Base-by-base conservation (phyloP, 805 yeast genomes). In the Ogataea trehalophila region DNA sequence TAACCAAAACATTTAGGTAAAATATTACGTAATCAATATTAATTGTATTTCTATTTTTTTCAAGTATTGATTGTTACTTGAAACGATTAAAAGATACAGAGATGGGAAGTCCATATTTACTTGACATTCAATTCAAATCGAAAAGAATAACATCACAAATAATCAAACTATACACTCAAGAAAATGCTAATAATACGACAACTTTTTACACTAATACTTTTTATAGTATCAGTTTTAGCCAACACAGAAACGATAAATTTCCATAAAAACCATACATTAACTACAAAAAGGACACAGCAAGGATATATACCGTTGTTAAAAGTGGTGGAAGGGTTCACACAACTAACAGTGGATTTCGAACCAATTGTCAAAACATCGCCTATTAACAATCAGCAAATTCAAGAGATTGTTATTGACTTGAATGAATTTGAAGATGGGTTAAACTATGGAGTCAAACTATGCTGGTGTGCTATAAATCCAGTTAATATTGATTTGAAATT, bases 391-490 rank as follows among this genome's bases (percentile, higher is more conserved):
- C n/a, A 22, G 23, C 55, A 57, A 44, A n/a, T 29, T 3, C 29
- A 33, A 43, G 31, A 37, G 1, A 31, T 54, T 5, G 42, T 39
- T 37, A 33, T 51, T 37, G 46, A 51, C 7, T 17, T 33, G 6
- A 43, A 46, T n/a, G 26, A 22, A 9, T 18, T 49, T 23, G 20
- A 16, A 4, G 15, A 35, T 2, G n/a, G 9, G 20, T 5, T 33
- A 8, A 20, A 41, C 5, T 49, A 50, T 41, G 37, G 39, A 17
- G 39, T 52, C 20, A 54, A 52, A 38, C 49, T 59, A 5, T 55
- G 62, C 45, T 62, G 66, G 66, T 40, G 56, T 33, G 64, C 67
- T 2, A 52, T 60, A 3, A 51, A 57, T 37, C 67, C 67, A 8
- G 44, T 61, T 34, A 44, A 40, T 40, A 46, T 60, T 5, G 9